Conservation (phyloP, 257 asterid genomes). For the Gentiana macrophylla region DNA sequence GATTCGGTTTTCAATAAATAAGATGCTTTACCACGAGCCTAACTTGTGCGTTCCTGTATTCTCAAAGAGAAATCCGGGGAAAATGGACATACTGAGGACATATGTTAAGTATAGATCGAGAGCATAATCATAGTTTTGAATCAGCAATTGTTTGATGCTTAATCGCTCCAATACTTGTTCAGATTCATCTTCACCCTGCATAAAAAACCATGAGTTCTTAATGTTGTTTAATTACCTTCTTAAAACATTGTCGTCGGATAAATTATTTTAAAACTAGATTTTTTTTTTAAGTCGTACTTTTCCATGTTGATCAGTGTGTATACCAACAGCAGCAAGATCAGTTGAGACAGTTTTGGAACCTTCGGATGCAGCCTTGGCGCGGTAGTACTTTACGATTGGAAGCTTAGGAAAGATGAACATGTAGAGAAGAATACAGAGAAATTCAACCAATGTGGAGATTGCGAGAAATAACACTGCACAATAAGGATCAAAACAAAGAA, state of each 20-base stretch:
- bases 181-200: constrained; percentile 14
- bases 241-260: too few species aligned
- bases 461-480: constrained; percentile 28
- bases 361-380: constrained; percentile 39
- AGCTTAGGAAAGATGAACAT: constrained; percentile 22
- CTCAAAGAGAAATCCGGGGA: constrained; percentile 60
- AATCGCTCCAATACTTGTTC: constrained; percentile 24
- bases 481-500: background rate
- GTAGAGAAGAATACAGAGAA: constrained; percentile 21
- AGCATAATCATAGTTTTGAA: constrained; percentile 37
- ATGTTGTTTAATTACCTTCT: too few species aligned
- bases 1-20: too few species aligned
- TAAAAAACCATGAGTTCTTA: background rate
- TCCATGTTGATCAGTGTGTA: constrained; percentile 18
- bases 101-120: constrained; percentile 36
- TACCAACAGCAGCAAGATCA: constrained; percentile 69
- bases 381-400: constrained; percentile 30
- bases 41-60: constrained; percentile 62
- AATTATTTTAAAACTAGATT: too few species aligned
- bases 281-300: constrained; percentile 1
- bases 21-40: constrained; percentile 55
- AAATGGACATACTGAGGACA: constrained; percentile 45
- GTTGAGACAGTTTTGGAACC: constrained; percentile 71
- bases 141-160: constrained; percentile 40
- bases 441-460: constrained; percentile 20